A percentile compares a stretch with the other conserved stretches of the same genome.
These are phyloP conservation scores for Pestalotiopsis sp. DNA, from an alignment of 2,329 filamentous ascomycete genomes.

Conservation along the genomic window DNA sequence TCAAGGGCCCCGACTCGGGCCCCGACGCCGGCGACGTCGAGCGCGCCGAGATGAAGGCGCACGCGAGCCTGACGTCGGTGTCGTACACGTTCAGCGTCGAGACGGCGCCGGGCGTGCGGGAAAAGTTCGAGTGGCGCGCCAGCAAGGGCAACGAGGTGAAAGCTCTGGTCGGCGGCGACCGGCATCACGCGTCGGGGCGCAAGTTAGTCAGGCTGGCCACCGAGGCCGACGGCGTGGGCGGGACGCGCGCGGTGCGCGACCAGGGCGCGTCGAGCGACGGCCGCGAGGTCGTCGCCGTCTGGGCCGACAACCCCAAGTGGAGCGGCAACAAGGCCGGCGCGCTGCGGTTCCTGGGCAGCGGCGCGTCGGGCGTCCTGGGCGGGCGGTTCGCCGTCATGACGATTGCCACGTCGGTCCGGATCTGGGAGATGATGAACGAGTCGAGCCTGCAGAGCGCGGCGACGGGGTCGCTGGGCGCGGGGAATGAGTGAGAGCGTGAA, in stretches of 20 bases:
- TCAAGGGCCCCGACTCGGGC: conserved; percentile 15
- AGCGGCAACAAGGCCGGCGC: conserved; percentile 25
- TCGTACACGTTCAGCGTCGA: conserved; percentile 38
- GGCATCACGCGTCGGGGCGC: conserved; percentile 35
- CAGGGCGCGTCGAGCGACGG: conserved; percentile 34
- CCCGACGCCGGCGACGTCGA: neutral
- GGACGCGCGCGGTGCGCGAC: conserved; percentile 17
- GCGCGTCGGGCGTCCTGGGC: conserved; percentile 40
- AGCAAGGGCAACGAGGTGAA: conserved; percentile 37
- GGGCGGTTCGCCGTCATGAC: conserved; percentile 47
- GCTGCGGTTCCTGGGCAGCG: conserved; percentile 44
- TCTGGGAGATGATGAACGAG: conserved; percentile 27
- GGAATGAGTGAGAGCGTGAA: neutral
- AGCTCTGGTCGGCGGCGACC: conserved; percentile 27
- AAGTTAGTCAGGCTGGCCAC: conserved; percentile 42
- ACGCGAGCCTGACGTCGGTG: conserved; percentile 14
- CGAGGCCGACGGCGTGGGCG: conserved; percentile 18
- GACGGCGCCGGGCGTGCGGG: conserved; percentile 26
- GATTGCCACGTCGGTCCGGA: conserved; percentile 38
- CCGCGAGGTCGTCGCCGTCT: conserved; percentile 46
- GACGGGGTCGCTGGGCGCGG: conserved; percentile 1
- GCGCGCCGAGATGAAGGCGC: conserved; percentile 9
- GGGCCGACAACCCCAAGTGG: conserved; percentile 28
- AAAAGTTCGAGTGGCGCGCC: conserved; percentile 47
- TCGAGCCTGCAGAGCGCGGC: conserved; percentile 7